Base-by-base conservation (phyloP, 2,329 filamentous ascomycete genomes). In the Colletotrichum musae region DNA sequence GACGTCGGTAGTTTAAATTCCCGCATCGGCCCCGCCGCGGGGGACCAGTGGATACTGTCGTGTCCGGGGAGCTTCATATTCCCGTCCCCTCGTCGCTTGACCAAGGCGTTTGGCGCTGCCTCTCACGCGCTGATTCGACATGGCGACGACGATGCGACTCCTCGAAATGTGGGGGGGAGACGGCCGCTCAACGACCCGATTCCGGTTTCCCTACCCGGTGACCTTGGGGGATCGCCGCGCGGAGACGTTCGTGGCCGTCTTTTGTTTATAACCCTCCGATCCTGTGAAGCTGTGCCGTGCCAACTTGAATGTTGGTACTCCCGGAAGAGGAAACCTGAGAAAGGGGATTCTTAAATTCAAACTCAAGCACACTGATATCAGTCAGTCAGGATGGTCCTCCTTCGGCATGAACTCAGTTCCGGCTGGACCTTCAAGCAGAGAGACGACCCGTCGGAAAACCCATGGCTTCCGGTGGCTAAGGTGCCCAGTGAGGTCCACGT, bases 401-500 rank as follows among this genome's bases (percentile, higher is more conserved):
- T 64, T 32, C 57, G 39, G 36, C 51, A 67, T 50, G 50, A 71
- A 21, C 47, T 75, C 32, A 68, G 53, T 51, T 59, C 56, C n/a
- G 75, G 76, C 58, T 78, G 77, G 76, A 61, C 63, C 16, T 74
- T 77, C 53, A 75, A 73, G 41, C 74, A 77, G 28, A 58, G 68
- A 5, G 71, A 73, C n/a, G 72, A 72, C 13, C 54, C 70, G 28
- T 76, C 75, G 4, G 67, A 74, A 10, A 56, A 73, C 2, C 52
- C 73, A 41, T 82, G 80, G 80, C 72, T 80, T 9, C 76, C 79
- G 0, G 80, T 81, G 3, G 61, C 71, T 16, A 74, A 68, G 2
- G 73, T 82, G 15, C 81, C 81, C 41, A 80, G 74, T 26, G 76
- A 80, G 61, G 74, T 82, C 39, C 81, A 83, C 57, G 70, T 80